Conservation (phyloP, 2,329 filamentous ascomycete genomes). For the Penicillium sp. region DNA sequence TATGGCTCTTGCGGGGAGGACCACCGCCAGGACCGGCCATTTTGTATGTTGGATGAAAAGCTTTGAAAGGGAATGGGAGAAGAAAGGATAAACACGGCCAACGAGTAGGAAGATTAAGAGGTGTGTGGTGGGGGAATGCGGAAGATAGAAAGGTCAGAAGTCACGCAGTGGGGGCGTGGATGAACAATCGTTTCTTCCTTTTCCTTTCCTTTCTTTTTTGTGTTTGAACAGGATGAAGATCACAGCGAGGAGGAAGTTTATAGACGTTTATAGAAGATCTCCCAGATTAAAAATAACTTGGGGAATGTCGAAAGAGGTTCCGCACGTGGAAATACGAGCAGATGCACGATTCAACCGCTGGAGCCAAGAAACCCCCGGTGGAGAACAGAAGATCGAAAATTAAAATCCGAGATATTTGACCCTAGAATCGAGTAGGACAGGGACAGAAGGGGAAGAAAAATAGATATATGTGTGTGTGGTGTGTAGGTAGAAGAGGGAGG, state of each 20-base stretch:
- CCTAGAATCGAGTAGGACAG: not conserved
- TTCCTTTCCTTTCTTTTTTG: not conserved
- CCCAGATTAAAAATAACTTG: slow-evolving; percentile 16
- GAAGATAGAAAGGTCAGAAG: not conserved
- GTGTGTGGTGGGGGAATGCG: not conserved
- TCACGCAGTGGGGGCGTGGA: not conserved
- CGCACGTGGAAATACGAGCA: slow-evolving; percentile 26
- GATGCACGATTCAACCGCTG: slow-evolving; percentile 3
- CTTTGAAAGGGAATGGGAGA: slow-evolving; percentile 4
- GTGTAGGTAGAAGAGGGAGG: not conserved
- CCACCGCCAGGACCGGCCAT: slow-evolving; percentile 97
- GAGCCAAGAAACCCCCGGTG: slow-evolving; percentile 2
- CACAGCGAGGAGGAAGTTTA: slow-evolving; percentile 1
- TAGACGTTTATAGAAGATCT: slow-evolving; percentile 12
- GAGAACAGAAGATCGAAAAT: not conserved
- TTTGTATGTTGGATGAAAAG: slow-evolving; percentile 11
- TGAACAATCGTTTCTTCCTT: not conserved
- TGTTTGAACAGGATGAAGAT: not conserved
- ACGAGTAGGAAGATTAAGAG: not conserved
- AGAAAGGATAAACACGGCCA: not conserved
- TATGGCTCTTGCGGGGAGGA: slow-evolving; percentile 89
- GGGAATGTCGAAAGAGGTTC: slow-evolving; percentile 11
- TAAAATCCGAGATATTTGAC: not conserved
- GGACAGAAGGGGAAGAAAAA: not conserved
- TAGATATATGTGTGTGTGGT: too few species aligned